Base-by-base conservation (phyloP, 495 filamentous ascomycete genomes). In the Lasiosphaeria miniovina region DNA sequence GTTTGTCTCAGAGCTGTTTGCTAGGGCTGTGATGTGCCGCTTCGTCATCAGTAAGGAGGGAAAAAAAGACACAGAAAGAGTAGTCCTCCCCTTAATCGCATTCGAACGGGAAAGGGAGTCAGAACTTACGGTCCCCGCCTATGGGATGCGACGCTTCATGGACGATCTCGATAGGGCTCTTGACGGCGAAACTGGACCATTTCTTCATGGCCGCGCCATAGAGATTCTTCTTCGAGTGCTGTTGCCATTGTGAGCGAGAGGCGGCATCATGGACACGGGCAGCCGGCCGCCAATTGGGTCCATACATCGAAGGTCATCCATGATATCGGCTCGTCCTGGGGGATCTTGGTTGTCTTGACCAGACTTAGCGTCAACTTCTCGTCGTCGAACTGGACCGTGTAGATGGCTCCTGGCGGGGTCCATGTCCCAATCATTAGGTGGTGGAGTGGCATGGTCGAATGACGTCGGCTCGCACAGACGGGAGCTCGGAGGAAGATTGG, bases 171-270 rank as follows among this genome's bases (percentile, higher is more conserved):
- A 84, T 88, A n/a, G 89, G 87, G 68, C 82, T 86, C 65, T 86
- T 81, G 59, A 94, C 88, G 45, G 83, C 76, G 68, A 89, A 90
- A 71, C 87, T 90, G 56, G 87, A 88, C 88, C 88, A 94, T 72
- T 89, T 90, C 77, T 94, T 94, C 89, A 92, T 91, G 59, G 88
- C 86, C 5, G 89, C 86, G 64, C 90, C 90, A 73, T 93, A 94
- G 62, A 94, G 87, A 71, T 89, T 86, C 73, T 90, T 91, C 72
- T 86, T 88, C 57, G 82, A 77, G 69, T 94, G 89, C 80, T 89
- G 67, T 54, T 54, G 58, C 52, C 60, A 63, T 61, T 52, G 67
- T 75, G 35, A 74, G 72, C 56, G 52, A 55, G 17, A 1, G 5
- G 17, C 32, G 31, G 7, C 31, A 41, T 8, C 34, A 34, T 59